Conservation (phyloP, 805 yeast species). For the Saccharomyces paradoxus region DNA sequence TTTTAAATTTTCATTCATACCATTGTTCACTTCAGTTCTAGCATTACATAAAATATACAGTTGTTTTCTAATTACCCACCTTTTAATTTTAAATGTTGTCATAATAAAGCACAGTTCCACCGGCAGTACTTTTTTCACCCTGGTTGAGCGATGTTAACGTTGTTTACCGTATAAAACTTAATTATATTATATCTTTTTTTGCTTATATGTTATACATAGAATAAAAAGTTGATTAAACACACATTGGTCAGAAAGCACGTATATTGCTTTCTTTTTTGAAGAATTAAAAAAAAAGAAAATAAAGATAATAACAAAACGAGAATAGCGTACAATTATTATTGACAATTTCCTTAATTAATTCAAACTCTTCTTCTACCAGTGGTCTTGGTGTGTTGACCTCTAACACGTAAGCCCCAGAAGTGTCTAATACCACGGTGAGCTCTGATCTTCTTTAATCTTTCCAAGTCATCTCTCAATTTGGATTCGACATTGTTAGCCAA, state of each 20-base stretch:
- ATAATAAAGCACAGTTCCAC: neutral
- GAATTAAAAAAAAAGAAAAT: neutral
- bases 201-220: neutral
- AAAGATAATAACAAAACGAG: neutral
- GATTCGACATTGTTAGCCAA: slow-evolving; percentile 98
- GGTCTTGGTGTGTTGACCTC: slow-evolving; percentile 99
- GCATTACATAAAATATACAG: neutral
- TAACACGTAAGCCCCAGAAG: slow-evolving; percentile 99
- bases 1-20: neutral
- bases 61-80: neutral
- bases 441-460: slow-evolving; percentile 99
- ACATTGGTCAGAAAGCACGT: neutral
- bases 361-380: slow-evolving; percentile 83
- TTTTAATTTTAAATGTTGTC: neutral
- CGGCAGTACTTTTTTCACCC: neutral
- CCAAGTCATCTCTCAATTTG: slow-evolving; percentile 98
- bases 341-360: slow-evolving; percentile 5
- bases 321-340: neutral
- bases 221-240: neutral
- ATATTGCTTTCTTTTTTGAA: neutral
- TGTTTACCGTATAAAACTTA: neutral
- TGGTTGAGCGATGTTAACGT: neutral
- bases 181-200: neutral
- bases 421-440: slow-evolving; percentile 99
- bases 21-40: neutral